Evolutionary conservation across 352 stramenopile genomes (phyloP), one percentile per base, ranked within the genome.

Genomic region (Phytophthora europaea): DNA sequence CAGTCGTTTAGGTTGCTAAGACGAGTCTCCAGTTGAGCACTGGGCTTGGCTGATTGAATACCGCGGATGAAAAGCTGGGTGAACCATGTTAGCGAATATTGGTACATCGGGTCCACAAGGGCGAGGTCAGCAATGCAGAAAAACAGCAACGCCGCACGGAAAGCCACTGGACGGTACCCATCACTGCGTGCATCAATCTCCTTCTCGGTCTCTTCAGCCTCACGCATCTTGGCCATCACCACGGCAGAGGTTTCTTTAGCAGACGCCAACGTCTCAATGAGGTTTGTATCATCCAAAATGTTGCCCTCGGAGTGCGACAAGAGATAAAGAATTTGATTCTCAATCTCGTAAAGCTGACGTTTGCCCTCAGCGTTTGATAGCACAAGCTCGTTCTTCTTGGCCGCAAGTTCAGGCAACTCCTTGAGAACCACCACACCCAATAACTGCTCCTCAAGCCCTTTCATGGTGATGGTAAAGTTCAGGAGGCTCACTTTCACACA

Each of bases 11-110:
- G 80, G 69, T 96, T 94, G 23, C 82, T 82, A 16, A 98, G 76
- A 0, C 94, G 80, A 62, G 91, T 80, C 22, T 93, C 87, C 0
- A 98, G 78, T 22, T 86, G 23, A 76, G 82, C 23, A 81, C 82
- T 61, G 67, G 84, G 75, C 84, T 72, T 95, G 3, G 93, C 93
- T 6, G 87, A 79, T 65, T 91, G 86, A 50, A 98, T 98, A 16
- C 89, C 89, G 52, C 92, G 91, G 13, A 98, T 81, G 78, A 98
- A 98, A n/a, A 98, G 75, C 8, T 82, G 82, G 3, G 91, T 97
- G 65, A 98, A 98, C 93, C 93, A 98, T 60, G 96, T 94, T 33
- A 98, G 78, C 16, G 89, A 98, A 75, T 98, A 98, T 73, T 98
- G 88, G 56, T 97, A 97, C 89, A 97, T 97, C 0, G 91, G 87